Conservation (phyloP, 2,329 filamentous ascomycete genomes). For the Phialocephala subalpina region DNA sequence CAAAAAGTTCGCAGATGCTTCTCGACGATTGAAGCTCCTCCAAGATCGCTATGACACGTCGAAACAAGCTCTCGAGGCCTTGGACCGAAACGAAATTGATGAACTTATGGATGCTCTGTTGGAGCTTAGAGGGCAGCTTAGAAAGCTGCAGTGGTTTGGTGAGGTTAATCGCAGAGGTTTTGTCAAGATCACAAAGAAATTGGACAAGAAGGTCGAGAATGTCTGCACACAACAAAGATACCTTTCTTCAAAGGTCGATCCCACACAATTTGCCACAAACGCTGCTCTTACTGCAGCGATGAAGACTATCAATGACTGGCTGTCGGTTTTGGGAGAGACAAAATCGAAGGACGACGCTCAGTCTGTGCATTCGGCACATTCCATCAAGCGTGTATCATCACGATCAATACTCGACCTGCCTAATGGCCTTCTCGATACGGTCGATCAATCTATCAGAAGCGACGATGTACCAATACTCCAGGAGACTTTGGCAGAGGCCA, state of each 20-base stretch:
- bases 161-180: constrained; percentile 96
- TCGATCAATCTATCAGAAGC: constrained; percentile 75
- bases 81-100: constrained; percentile 89
- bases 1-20: constrained; percentile 88
- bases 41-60: constrained; percentile 86
- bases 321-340: constrained; percentile 81
- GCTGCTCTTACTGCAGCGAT: constrained; percentile 63
- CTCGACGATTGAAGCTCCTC: constrained; percentile 83
- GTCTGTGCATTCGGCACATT: constrained; percentile 73
- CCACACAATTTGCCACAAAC: constrained; percentile 86
- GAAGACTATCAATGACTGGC: constrained; percentile 86
- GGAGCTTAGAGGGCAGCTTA: constrained; percentile 84
- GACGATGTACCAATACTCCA: constrained; percentile 69
- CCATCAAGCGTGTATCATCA: constrained; percentile 78
- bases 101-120: constrained; percentile 90
- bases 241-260: constrained; percentile 88
- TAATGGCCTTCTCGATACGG: constrained; percentile 69
- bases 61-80: constrained; percentile 71
- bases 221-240: constrained; percentile 84
- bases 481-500: constrained; percentile 64
- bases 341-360: constrained; percentile 78
- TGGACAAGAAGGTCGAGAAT: constrained; percentile 90
- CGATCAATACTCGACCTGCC: constrained; percentile 79
- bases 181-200: constrained; percentile 98
- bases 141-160: constrained; percentile 97